phyloP scores from a whole-genome alignment of 2,329 filamentous ascomycete genomes.

The Curvularia verruculosa region DNA sequence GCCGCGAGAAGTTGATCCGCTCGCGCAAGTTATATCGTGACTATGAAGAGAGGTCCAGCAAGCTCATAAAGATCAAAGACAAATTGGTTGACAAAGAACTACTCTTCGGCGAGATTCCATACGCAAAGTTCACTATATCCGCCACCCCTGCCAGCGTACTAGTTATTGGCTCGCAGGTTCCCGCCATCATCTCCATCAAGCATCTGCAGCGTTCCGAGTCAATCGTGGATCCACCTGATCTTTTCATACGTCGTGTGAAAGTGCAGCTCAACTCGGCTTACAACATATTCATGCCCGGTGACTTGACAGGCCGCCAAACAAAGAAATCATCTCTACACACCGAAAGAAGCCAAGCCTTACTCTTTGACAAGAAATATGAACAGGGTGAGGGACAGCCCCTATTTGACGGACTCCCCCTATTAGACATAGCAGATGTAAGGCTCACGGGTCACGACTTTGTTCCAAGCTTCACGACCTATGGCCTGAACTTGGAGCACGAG shows the following conservation, averaged over 20 bases:
- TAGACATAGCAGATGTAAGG: slow-evolving; percentile 14
- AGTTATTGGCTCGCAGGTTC: slow-evolving; percentile 22
- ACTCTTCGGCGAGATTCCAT: slow-evolving; percentile 33
- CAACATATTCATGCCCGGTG: slow-evolving; percentile 23
- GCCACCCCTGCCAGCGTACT: slow-evolving; percentile 31
- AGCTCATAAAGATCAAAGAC: slow-evolving; percentile 30
- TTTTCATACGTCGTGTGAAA: slow-evolving; percentile 33
- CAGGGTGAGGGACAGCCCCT: slow-evolving; percentile 22
- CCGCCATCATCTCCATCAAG: slow-evolving; percentile 26
- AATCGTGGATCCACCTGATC: slow-evolving; percentile 26
- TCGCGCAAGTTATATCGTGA: slow-evolving; percentile 31
- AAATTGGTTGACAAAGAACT: slow-evolving; percentile 30
- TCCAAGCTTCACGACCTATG: slow-evolving; percentile 38
- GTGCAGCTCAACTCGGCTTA: slow-evolving; percentile 26
- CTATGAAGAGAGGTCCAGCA: slow-evolving; percentile 24
- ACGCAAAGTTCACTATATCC: slow-evolving; percentile 31
- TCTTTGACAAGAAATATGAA: slow-evolving; percentile 29
- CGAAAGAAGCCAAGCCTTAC: slow-evolving; percentile 13
- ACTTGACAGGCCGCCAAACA: slow-evolving; percentile 7
- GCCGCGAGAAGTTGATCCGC: slow-evolving; percentile 29
- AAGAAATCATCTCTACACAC: slow-evolving; percentile 11
- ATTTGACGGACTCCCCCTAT: slow-evolving; percentile 23
- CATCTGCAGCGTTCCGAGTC: slow-evolving; percentile 37
- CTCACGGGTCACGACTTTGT: slow-evolving; percentile 15
- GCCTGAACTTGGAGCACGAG: slow-evolving; percentile 29